Conservation (phyloP, 2,329 filamentous ascomycete genomes). For the Cercospora zeina region DNA sequence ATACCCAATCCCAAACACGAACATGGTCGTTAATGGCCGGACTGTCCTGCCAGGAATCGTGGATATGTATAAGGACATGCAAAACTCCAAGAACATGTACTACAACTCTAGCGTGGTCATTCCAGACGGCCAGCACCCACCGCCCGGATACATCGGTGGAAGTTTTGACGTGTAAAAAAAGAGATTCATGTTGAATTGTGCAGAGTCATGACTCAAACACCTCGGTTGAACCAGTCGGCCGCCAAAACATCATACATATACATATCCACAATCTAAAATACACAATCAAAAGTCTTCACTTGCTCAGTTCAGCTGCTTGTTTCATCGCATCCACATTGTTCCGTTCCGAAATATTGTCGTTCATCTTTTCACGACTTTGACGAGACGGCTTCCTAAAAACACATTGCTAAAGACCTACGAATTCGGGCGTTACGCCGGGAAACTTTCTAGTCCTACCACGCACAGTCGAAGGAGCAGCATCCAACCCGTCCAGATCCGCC, state of each 20-base stretch:
- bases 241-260: background rate
- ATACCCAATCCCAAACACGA: constrained; percentile 38
- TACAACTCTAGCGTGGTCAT: constrained; percentile 39
- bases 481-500: constrained; percentile 1
- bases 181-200: background rate
- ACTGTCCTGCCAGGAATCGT: constrained; percentile 38
- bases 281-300: background rate
- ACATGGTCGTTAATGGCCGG: constrained; percentile 33
- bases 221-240: background rate
- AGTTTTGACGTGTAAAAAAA: background rate
- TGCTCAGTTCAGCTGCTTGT: background rate
- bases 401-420: too few relatives aligned
- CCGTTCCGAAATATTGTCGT: too few relatives aligned
- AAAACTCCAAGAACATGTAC: constrained; percentile 27
- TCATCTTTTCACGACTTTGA: too few relatives aligned
- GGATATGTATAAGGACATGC: constrained; percentile 31
- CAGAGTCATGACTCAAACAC: background rate
- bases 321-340: too few relatives aligned
- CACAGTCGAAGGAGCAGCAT: too few relatives aligned
- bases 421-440: too few relatives aligned
- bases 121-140: constrained; percentile 41
- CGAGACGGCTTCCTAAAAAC: too few relatives aligned
- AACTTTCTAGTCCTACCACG: too few relatives aligned
- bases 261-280: background rate
- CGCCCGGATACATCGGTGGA: constrained; percentile 31